Evolutionary conservation across 2,329 filamentous ascomycete genomes (phyloP).

Genomic region (Lachnellula suecica): DNA sequence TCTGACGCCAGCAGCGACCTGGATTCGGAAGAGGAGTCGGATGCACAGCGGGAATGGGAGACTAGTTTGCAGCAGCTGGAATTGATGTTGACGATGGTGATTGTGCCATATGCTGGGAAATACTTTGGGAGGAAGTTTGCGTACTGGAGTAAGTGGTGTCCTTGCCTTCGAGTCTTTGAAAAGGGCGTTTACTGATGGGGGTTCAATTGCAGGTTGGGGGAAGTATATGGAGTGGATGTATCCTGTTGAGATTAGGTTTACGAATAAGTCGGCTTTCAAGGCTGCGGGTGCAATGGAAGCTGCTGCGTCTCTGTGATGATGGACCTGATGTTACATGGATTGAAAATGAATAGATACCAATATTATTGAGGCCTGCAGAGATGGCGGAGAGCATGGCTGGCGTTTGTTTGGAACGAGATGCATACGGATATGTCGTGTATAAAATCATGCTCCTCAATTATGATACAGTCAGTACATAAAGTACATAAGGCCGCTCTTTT

Average conservation of each 20-base stretch:
- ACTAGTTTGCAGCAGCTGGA: slow-evolving; percentile 92
- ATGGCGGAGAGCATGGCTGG: slow-evolving; percentile 9
- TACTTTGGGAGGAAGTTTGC: slow-evolving; percentile 93
- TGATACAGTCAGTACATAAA: too few species aligned
- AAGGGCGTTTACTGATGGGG: slow-evolving; percentile 5
- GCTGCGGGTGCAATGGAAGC: slow-evolving; percentile 63
- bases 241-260: slow-evolving; percentile 69
- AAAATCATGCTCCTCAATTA: slow-evolving; percentile 7
- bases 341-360: slow-evolving; percentile 4
- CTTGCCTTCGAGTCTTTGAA: background rate
- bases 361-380: slow-evolving; percentile 3
- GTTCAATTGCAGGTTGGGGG: slow-evolving; percentile 68
- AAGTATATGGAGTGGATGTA: slow-evolving; percentile 96
- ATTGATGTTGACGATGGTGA: slow-evolving; percentile 87
- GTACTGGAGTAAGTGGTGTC: slow-evolving; percentile 77
- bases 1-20: slow-evolving; percentile 51
- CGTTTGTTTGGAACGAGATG: slow-evolving; percentile 6
- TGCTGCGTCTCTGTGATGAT: slow-evolving; percentile 36
- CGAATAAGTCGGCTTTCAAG: slow-evolving; percentile 63
- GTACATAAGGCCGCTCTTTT: background rate
- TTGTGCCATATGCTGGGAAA: slow-evolving; percentile 92
- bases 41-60: slow-evolving; percentile 94
- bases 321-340: background rate
- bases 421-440: slow-evolving; percentile 7
- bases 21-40: slow-evolving; percentile 63